phyloP scores from a whole-genome alignment of 2,329 filamentous ascomycete genomes.

The Colletotrichum theobromicola region DNA sequence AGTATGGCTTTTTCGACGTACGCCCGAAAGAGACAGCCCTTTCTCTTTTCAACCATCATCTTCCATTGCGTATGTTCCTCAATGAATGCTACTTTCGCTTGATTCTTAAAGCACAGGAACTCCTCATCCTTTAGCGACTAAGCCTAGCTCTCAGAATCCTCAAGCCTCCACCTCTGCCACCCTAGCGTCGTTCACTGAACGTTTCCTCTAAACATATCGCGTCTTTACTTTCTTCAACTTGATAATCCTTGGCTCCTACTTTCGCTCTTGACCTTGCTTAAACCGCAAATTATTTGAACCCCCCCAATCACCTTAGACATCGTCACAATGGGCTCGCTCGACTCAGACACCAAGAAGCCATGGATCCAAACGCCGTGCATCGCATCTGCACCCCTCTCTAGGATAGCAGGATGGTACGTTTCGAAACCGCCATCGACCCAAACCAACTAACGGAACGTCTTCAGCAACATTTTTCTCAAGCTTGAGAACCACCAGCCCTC shows the following conservation, averaged over 20 bases:
- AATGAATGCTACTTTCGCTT: no score
- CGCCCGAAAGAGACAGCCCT: not conserved
- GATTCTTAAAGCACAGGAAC: not conserved
- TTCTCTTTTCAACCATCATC: not conserved
- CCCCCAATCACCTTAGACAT: not conserved
- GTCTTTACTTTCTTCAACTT: not conserved
- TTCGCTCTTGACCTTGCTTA: not conserved
- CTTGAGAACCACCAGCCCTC: conserved; percentile 85
- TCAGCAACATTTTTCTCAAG: conserved; percentile 82
- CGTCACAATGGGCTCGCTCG: conserved; percentile 47
- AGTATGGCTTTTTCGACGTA: not conserved
- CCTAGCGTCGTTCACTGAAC: not conserved
- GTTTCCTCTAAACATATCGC: not conserved
- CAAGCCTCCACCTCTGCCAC: not conserved
- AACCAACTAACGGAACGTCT: not conserved
- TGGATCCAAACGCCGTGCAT: conserved; percentile 78
- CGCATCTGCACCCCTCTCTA: conserved; percentile 69
- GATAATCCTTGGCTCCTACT: not conserved
- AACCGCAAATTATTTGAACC: no score
- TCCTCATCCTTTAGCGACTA: not conserved
- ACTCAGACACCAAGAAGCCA: conserved; percentile 49
- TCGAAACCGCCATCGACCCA: conserved; percentile 17
- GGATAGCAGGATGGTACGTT: conserved; percentile 72
- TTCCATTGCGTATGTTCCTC: not conserved
- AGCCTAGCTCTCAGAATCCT: not conserved